Evolutionary conservation across 176 grass and related monocot genomes (phyloP).

Genomic region (Avena eriantha): DNA sequence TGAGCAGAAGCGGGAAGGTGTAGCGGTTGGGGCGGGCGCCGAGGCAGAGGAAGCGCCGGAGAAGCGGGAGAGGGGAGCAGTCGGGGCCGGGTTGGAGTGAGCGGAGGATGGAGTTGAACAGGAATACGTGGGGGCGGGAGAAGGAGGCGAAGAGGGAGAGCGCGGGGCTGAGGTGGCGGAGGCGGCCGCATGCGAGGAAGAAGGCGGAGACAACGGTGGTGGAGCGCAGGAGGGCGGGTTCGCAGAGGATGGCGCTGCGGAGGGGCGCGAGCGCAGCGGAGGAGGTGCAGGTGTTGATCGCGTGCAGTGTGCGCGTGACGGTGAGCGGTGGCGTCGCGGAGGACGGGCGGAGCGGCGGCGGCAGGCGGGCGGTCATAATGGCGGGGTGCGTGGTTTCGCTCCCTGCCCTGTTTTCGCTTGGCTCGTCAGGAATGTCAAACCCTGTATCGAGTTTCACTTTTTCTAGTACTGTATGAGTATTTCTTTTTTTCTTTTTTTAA

Average conservation of each 20-base stretch:
- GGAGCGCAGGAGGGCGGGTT: conserved; percentile 35
- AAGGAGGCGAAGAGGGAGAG: conserved; percentile 61
- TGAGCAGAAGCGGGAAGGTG: conserved; percentile 68
- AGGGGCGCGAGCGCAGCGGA: conserved; percentile 28
- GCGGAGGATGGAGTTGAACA: conserved; percentile 61
- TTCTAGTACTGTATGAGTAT: too few species aligned
- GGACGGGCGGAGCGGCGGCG: conserved; percentile 47
- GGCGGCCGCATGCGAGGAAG: conserved; percentile 63
- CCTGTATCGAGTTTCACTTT: too few species aligned
- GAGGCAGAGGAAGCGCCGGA: conserved; percentile 57
- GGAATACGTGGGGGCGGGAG: conserved; percentile 54
- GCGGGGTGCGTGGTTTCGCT: neutral
- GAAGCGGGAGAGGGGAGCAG: conserved; percentile 59
- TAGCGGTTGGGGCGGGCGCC: conserved; percentile 69
- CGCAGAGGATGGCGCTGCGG: conserved; percentile 44
- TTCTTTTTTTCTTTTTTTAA: too few species aligned
- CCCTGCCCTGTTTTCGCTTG: neutral
- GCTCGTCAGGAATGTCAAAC: neutral
- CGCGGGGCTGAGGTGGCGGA: conserved; percentile 53
- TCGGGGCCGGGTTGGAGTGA: conserved; percentile 37
- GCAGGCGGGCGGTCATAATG: conserved; percentile 37
- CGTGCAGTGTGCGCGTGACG: conserved; percentile 41
- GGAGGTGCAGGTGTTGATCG: conserved; percentile 55
- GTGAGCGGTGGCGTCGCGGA: conserved; percentile 20
- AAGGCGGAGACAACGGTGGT: conserved; percentile 54